A percentile compares a stretch with the other conserved stretches of the same genome.
These are phyloP conservation scores for Sclerotiophoma versabilis DNA, from an alignment of 2,329 filamentous ascomycete genomes.

Conservation along the genomic window DNA sequence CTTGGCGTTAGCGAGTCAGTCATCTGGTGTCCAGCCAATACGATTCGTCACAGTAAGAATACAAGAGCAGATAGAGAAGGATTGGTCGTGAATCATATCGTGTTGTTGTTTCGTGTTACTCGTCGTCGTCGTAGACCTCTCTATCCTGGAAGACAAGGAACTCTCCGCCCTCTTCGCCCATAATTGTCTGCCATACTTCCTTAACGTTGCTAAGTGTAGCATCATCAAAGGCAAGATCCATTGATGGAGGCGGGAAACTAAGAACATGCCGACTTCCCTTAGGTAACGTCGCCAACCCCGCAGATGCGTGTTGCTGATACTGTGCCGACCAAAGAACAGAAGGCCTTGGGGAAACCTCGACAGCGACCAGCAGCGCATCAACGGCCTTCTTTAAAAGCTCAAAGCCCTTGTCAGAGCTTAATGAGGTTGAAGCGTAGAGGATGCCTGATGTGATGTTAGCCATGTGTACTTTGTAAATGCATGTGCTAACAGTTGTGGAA, in stretches of 20 bases:
- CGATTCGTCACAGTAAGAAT: not conserved
- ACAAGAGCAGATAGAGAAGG: not conserved
- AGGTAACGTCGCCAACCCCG: slow-evolving; percentile 28
- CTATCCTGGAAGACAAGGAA: slow-evolving; percentile 85
- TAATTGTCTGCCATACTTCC: slow-evolving; percentile 71
- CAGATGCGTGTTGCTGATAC: slow-evolving; percentile 57
- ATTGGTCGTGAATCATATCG: not conserved
- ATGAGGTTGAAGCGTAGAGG: slow-evolving; percentile 61
- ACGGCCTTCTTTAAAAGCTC: slow-evolving; percentile 52
- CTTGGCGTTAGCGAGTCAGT: slow-evolving; percentile 3
- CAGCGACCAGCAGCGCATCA: slow-evolving; percentile 51
- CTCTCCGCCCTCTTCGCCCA: slow-evolving; percentile 59
- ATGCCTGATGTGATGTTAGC: slow-evolving; percentile 60
- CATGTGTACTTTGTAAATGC: slow-evolving; percentile 16
- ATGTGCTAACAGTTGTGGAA: slow-evolving; percentile 9
- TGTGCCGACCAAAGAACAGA: slow-evolving; percentile 60
- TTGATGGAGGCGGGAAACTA: slow-evolving; percentile 64
- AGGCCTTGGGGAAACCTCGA: slow-evolving; percentile 46
- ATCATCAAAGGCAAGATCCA: slow-evolving; percentile 79
- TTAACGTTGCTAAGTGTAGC: slow-evolving; percentile 70
- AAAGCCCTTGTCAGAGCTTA: slow-evolving; percentile 45
- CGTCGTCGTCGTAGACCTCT: slow-evolving; percentile 67
- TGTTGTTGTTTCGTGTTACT: slow-evolving; percentile 31
- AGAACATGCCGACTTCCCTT: slow-evolving; percentile 56
- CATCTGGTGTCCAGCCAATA: not conserved